These are phyloP conservation scores for Phaeotremella skinneri DNA, from an alignment of 768 basidiomycete species.

Conservation along the genomic window DNA sequence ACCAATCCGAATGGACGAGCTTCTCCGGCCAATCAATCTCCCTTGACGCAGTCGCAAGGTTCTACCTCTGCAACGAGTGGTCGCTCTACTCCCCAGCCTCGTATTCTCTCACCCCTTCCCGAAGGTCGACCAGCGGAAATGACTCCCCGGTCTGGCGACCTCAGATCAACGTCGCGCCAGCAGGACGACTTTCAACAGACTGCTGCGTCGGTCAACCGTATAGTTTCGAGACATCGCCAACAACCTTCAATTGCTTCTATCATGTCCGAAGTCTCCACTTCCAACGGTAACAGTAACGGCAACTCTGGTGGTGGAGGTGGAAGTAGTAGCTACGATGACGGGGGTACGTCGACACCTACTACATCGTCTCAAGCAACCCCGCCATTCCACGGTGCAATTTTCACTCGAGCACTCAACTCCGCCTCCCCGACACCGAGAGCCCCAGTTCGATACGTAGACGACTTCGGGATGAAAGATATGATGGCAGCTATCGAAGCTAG, in stretches of 20 bases:
- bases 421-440: constrained; percentile 53
- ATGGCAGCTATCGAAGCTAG: constrained; percentile 75
- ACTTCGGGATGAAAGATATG: constrained; percentile 83
- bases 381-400: constrained; percentile 29
- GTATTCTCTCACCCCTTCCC: constrained; percentile 17
- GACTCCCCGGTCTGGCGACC: constrained; percentile 11
- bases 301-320: constrained; percentile 5
- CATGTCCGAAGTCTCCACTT: constrained; percentile 57
- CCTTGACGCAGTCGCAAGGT: constrained; percentile 9
- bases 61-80: constrained; percentile 11
- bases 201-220: constrained; percentile 34
- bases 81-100: constrained; percentile 5
- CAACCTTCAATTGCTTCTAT: constrained; percentile 73
- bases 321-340: constrained; percentile 19
- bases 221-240: constrained; percentile 43
- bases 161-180: constrained; percentile 6
- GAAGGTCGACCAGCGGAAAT: constrained; percentile 21
- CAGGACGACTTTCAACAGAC: constrained; percentile 23
- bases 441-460: constrained; percentile 57
- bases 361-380: constrained; percentile 51
- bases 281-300: constrained; percentile 26
- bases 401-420: constrained; percentile 56
- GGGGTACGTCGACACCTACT: constrained; percentile 38
- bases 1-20: not conserved
- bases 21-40: constrained; percentile 5